Evolutionary conservation across 2,329 filamentous ascomycete species (phyloP), one percentile per base, ranked within the genome.

Genomic region (Colletotrichum theobromicola): DNA sequence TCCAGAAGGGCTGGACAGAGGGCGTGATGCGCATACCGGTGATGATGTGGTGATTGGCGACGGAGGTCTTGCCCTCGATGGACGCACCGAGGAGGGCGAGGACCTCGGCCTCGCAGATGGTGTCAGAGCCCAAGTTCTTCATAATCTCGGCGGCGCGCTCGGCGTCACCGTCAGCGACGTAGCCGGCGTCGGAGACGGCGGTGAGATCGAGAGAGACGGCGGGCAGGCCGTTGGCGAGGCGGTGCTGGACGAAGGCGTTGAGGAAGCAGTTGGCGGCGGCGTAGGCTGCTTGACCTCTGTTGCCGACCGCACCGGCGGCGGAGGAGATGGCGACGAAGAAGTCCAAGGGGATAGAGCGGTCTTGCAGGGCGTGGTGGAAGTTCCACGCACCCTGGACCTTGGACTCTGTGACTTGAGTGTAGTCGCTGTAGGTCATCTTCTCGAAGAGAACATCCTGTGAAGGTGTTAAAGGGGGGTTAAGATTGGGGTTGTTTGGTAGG

Each of bases 251-350:
- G 32, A 88, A 81, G 4, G 83, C 81, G 68, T 87, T 83, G 16
- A 88, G 80, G 81, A 86, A 89, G 50, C 84, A 83, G 77, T 89
- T 89, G 34, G 84, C 88, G 0, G 87, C 86, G 4, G 85, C 83
- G 78, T 92, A 92, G 4, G 88, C 88, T 7, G 88, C 87, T 75
- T 91, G 89, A 0, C 87, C 87, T 60, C 83, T 83, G 79, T 88
- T 88, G 1, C 88, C 89, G 16, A 90, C 87, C 3, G 87, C 83
- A n/a, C 88, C 85, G 4, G 88, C 86, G 0, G 87, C 85, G 4
- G 88, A 88, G 0, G 89, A 91, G n/a, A 90, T 85, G 30, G 87
- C 84, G 28, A 89, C 82, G 80, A 91, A 91, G 81, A 91, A 90
- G 79, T 90, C 87, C 2, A 89, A 82, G 0, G 82, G 80, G 21